These are phyloP conservation scores for Chimonanthus praecox DNA, from an alignment of 164 flowering plant genomes.

Conservation along the genomic window DNA sequence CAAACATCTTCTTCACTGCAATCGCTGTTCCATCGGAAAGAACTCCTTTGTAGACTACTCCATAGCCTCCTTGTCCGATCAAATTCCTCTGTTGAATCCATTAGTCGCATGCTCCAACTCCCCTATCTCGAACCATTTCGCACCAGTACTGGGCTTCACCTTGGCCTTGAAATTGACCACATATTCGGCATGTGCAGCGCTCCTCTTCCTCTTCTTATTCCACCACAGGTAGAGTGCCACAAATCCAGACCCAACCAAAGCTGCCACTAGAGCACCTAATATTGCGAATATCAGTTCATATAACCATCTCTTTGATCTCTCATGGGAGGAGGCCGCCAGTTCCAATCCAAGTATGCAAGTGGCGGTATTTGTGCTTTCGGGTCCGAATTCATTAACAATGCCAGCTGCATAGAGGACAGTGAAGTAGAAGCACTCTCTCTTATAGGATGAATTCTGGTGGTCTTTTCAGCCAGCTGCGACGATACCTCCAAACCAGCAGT, in stretches of 20 bases:
- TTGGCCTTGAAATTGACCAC: slow-evolving; percentile 15
- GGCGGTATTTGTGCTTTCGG: slow-evolving; percentile 38
- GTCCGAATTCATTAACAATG: slow-evolving; percentile 48
- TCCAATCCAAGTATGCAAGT: slow-evolving; percentile 47
- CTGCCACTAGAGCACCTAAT: slow-evolving; percentile 41
- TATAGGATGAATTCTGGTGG: slow-evolving; percentile 43
- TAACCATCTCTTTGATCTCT: slow-evolving; percentile 8
- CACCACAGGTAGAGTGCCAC: slow-evolving; percentile 36
- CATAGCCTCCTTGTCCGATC: slow-evolving; percentile 62
- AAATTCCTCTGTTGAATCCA: slow-evolving; percentile 49
- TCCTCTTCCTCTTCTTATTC: slow-evolving; percentile 14
- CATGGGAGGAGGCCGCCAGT: slow-evolving; percentile 3
- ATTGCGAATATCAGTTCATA: slow-evolving; percentile 29
- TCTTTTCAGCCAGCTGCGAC: slow-evolving; percentile 29
- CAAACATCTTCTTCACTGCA: slow-evolving; percentile 54
- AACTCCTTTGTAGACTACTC: slow-evolving; percentile 59
- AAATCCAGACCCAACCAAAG: slow-evolving; percentile 23
- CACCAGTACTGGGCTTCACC: slow-evolving; percentile 48
- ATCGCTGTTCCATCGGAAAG: slow-evolving; percentile 48
- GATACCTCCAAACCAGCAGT: slow-evolving; percentile 43
- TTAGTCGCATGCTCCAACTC: slow-evolving; percentile 64
- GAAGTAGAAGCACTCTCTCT: slow-evolving; percentile 51
- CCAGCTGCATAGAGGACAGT: slow-evolving; percentile 71
- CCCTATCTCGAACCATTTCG: slow-evolving; percentile 49
- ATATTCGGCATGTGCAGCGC: background rate